phyloP scores from a whole-genome alignment of 169 alveolate species.

The Cyclospora cayetanensis region DNA sequence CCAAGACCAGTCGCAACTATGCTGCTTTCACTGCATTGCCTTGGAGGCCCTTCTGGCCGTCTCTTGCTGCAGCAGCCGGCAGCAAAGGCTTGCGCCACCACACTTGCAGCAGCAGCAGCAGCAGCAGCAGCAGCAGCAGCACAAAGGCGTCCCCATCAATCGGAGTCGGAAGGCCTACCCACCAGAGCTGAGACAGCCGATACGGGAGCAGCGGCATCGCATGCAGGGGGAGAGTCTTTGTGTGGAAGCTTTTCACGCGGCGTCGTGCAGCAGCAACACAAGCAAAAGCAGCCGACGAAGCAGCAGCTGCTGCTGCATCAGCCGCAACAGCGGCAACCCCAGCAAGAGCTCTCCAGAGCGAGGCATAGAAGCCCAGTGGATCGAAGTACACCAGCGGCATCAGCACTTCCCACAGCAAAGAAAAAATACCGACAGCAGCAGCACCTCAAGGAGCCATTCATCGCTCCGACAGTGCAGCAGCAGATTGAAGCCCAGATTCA shows the following conservation, averaged over 20 bases:
- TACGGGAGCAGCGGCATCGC: conserved; percentile 14
- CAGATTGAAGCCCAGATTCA: neutral
- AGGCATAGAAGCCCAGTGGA: neutral
- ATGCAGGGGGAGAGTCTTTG: neutral
- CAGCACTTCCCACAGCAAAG: conserved; percentile 2
- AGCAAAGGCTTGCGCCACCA: neutral
- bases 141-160: no score
- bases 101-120: neutral
- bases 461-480: conserved; percentile 2
- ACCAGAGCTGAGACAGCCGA: no score
- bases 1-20: neutral
- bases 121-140: neutral
- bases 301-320: neutral
- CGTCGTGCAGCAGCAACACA: neutral
- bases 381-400: neutral
- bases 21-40: neutral
- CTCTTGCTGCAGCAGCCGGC: conserved; percentile 26
- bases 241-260: neutral
- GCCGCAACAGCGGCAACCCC: neutral
- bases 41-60: conserved; percentile 17
- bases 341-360: neutral
- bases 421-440: neutral
- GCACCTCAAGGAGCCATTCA: neutral
- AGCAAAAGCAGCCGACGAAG: neutral
- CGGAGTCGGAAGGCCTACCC: no score